Evolutionary conservation across 2,329 filamentous ascomycete species (phyloP), one percentile per base, ranked within the genome.

Genomic region (Diaporthe vaccinii): DNA sequence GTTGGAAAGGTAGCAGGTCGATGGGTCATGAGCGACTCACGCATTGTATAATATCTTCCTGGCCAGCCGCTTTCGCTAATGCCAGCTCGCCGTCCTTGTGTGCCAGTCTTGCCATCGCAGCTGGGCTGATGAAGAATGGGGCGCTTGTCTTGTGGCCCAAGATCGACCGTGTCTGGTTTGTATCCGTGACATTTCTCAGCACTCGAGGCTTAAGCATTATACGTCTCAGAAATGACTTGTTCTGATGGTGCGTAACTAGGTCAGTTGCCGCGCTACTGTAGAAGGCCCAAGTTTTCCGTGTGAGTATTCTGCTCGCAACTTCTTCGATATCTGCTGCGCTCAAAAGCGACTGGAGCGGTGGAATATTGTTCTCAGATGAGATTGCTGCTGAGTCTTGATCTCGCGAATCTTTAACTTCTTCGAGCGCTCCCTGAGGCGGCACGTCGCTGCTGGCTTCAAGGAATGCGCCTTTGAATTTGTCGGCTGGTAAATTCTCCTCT

Each of bases 201-300:
- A 90, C 84, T 6, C 87, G 83, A 1, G 89, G 89, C n/a, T 88
- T 85, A 72, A 90, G 84, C 84, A 86, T 87, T 76, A 90, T 87
- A 22, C 86, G 83, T 44, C 85, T 83, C 75, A 89, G 86, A 62
- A 86, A 83, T 1, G 84, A 84, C 72, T 86, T 86, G 79, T 89
- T 90, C 17, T 85, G 85, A 34, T 86, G 82, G 3, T 85, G 84
- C 2, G 88, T 90, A 74, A 89, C 81, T 5, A 89, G 80, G 80
- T 90, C 89, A 14, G 87, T 89, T 17, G 88, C 85, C 0, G 88
- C 89, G 25, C 87, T 88, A 20, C 87, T 88, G 78, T 90, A 89
- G 77, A 90, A 91, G 0, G 88, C 88, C 87, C 87, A 90, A 3
- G 87, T 86, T 78, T 90, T 89, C 25, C 82, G 81, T 9, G 83